phyloP scores from a whole-genome alignment of 139 green algal genomes.

The Asterochloris sp. region DNA sequence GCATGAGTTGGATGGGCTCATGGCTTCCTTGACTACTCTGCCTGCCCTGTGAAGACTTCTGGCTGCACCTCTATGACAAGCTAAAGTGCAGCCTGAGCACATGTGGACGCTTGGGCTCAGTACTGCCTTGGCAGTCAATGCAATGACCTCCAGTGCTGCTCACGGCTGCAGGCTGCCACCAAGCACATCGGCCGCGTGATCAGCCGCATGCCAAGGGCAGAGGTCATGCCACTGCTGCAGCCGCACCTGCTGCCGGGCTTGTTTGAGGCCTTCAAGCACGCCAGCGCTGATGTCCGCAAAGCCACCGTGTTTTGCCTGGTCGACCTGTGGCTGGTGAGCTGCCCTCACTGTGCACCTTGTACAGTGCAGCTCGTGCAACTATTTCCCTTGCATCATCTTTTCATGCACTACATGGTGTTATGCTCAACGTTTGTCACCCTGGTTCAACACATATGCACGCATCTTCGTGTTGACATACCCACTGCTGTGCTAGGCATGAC shows the following conservation, averaged over 20 bases:
- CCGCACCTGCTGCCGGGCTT: constrained; percentile 50
- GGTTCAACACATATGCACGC: neutral
- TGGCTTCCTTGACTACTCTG: too few species aligned
- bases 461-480: neutral
- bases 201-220: constrained; percentile 21
- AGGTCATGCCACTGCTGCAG: constrained; percentile 14
- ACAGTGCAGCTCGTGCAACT: neutral
- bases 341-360: neutral
- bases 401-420: neutral
- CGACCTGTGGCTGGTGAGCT: constrained; percentile 39
- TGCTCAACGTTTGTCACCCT: too few species aligned
- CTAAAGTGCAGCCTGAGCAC: too few species aligned
- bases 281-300: constrained; percentile 61
- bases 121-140: too few species aligned
- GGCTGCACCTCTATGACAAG: too few species aligned
- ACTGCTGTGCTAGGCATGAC: neutral
- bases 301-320: constrained; percentile 54
- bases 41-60: too few species aligned
- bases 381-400: neutral
- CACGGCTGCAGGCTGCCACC: constrained; percentile 19
- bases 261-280: constrained; percentile 48
- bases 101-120: too few species aligned
- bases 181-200: constrained; percentile 20
- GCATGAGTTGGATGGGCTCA: too few species aligned
- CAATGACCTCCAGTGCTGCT: too few species aligned